phyloP scores from a whole-genome alignment of 176 grass and related monocot genomes.

The Paspalum notatum region DNA sequence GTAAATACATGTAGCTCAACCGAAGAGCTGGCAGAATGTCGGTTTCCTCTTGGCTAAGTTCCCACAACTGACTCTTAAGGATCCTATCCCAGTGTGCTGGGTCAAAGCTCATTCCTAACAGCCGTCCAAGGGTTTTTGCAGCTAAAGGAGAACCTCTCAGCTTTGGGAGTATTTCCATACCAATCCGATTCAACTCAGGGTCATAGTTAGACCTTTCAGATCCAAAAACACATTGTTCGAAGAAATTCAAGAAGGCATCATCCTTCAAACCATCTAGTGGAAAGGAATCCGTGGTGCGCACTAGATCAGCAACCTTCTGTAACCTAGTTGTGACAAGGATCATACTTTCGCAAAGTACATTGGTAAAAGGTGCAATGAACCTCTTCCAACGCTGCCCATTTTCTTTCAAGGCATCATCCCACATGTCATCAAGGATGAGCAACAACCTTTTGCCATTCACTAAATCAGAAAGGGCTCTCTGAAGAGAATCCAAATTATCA shows the following conservation, averaged over 20 bases:
- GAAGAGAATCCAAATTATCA: constrained; percentile 36
- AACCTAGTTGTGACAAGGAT: constrained; percentile 46
- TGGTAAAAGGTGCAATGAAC: constrained; percentile 13
- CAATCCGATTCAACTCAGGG: constrained; percentile 14
- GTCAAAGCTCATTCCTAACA: not conserved
- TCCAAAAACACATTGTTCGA: constrained; percentile 27
- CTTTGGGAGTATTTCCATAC: constrained; percentile 28
- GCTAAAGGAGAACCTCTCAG: constrained; percentile 38
- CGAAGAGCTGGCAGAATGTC: constrained; percentile 45
- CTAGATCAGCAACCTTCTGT: not conserved
- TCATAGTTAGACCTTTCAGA: not conserved
- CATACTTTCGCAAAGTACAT: constrained; percentile 34
- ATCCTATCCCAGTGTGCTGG: constrained; percentile 31
- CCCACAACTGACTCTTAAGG: constrained; percentile 37
- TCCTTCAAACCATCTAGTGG: constrained; percentile 5
- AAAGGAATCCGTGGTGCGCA: not conserved
- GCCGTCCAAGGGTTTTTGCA: constrained; percentile 48
- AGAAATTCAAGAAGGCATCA: constrained; percentile 13
- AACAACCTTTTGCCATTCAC: constrained; percentile 2
- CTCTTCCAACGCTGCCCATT: not conserved
- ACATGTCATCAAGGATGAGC: constrained; percentile 42
- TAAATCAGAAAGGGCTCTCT: not conserved
- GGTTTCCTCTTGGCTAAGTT: not conserved
- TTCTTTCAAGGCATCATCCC: no score
- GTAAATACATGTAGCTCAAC: constrained; percentile 61